Conservation (phyloP, 2,329 filamentous ascomycete species). For the Golovinomyces cichoracearum region DNA sequence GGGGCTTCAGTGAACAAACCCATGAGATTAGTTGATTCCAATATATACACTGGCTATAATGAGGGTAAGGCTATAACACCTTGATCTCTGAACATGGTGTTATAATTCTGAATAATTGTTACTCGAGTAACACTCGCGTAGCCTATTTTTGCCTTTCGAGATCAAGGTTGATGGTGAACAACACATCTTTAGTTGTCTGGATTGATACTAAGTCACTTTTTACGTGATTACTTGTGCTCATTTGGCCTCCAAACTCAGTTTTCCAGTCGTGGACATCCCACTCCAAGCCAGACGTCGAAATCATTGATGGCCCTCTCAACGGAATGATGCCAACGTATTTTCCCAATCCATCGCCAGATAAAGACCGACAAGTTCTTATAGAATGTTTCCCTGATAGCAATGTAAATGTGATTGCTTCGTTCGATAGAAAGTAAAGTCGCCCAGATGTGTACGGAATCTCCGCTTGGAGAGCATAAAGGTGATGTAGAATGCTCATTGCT, state of each 20-base stretch:
- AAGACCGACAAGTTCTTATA: neutral
- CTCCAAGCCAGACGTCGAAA: constrained; percentile 56
- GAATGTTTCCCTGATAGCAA: constrained; percentile 42
- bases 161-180: constrained; percentile 45
- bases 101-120: no score
- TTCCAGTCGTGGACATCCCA: constrained; percentile 76
- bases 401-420: constrained; percentile 54
- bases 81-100: no score
- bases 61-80: no score
- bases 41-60: no score
- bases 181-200: constrained; percentile 33
- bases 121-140: no score
- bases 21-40: no score
- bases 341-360: constrained; percentile 20
- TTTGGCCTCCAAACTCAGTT: constrained; percentile 44
- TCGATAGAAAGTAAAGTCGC: constrained; percentile 53
- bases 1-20: no score
- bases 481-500: constrained; percentile 66
- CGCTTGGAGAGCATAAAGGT: constrained; percentile 41
- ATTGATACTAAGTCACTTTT: constrained; percentile 33
- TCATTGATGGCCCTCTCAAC: constrained; percentile 48
- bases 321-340: constrained; percentile 73
- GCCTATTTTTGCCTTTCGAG: no score
- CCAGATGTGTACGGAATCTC: constrained; percentile 24
- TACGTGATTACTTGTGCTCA: constrained; percentile 66